Evolutionary conservation across 768 basidiomycete species (phyloP).

Genomic region (Collybia sp.): DNA sequence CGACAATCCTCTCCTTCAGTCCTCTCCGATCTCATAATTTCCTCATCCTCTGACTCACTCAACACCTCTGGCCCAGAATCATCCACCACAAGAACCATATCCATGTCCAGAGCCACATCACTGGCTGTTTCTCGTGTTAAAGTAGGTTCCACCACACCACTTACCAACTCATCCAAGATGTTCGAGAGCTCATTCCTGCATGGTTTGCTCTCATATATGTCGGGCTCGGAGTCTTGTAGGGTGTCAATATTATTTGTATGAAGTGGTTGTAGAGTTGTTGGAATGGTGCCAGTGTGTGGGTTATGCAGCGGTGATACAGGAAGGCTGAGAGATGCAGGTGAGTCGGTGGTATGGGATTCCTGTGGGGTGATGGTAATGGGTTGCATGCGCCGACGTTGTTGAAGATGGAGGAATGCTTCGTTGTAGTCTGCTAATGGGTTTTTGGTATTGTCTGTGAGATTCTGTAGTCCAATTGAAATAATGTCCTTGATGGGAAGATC

Average conservation of each 20-base stretch:
- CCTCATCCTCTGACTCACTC: background rate
- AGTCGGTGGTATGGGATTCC: too few relatives aligned
- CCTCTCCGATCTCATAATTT: background rate
- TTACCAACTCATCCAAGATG: constrained; percentile 10
- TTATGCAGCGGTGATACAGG: too few relatives aligned
- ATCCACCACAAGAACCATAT: background rate
- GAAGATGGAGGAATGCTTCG: constrained; percentile 10
- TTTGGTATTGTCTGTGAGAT: constrained; percentile 6
- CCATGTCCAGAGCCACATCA: constrained; percentile 10
- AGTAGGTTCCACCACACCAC: constrained; percentile 4
- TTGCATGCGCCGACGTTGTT: background rate
- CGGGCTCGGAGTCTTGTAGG: too few relatives aligned
- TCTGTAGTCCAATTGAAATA: constrained; percentile 11
- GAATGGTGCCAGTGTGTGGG: too few relatives aligned
- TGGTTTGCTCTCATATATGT: too few relatives aligned
- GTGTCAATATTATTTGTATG: too few relatives aligned
- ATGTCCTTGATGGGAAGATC: constrained; percentile 9
- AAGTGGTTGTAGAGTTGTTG: too few relatives aligned
- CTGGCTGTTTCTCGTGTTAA: constrained; percentile 1
- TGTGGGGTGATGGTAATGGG: too few relatives aligned
- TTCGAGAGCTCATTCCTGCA: constrained; percentile 11
- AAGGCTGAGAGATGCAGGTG: too few relatives aligned
- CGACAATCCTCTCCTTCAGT: background rate
- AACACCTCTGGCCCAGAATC: background rate
- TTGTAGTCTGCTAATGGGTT: constrained; percentile 22